Evolutionary conservation across 228 moss, liverwort and hornwort species (phyloP), one percentile per base, ranked within the genome.

Genomic region (Sphagnum fallax): DNA sequence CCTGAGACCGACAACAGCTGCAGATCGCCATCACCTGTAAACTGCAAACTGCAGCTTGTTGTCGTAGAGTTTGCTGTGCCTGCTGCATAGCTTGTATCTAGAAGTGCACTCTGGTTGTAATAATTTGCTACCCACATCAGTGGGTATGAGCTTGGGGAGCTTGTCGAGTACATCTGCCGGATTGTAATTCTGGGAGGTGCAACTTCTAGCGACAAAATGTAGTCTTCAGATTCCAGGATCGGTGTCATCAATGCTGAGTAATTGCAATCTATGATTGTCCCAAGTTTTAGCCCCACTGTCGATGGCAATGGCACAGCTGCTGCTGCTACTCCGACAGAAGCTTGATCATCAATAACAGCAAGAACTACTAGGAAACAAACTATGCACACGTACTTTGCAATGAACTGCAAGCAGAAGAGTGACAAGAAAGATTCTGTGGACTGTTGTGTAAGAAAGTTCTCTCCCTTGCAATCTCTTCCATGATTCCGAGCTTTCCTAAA

Each of bases 41-140:
- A 49, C 51, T 65, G 48, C 51, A 65, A 65, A 48, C 11, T 49
- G 12, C 12, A 65, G 49, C 13, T 65, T 5, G 48, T 13, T 8
- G 4, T 55, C 0, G 55, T 12, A 0, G 8, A 8, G 55, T 55
- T 55, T 1, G 12, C 12, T 8, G 55, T 55, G 55, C 32, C 32
- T 32, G 32, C 3, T 32, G 32, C 32, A 32, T 32, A 32, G 32
- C 32, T 32, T 32, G 32, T 32, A 32, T 32, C 32, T 32, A 32
- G 32, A 32, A 32, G 32, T 32, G 32, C 32, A 63, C 63, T 47
- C 18, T 65, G 48, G 65, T 65, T 65, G 65, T 49, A 65, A 15
- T 18, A 65, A 48, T 65, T 65, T 5, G 65, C 65, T 5, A 65
- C 65, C 65, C 65, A 65, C 65, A 65, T 13, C 48, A 65, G 65